Evolutionary conservation across 2,329 filamentous ascomycete genomes (phyloP).

Genomic region (Plectosphaerella plurivora): DNA sequence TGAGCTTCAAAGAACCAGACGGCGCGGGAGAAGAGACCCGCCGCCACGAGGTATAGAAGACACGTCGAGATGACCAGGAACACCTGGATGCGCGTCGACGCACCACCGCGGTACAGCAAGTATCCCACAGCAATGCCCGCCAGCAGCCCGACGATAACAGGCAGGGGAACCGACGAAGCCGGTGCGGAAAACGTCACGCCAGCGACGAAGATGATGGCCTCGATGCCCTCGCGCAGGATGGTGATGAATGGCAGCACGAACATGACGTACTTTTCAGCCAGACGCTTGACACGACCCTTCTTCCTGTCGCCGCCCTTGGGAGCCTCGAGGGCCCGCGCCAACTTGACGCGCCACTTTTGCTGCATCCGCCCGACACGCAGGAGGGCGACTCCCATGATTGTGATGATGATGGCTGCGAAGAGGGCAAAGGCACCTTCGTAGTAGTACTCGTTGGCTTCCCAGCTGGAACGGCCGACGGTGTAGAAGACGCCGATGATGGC

Average conservation of each 20-base stretch:
- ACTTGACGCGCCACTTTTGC: slow-evolving; percentile 83
- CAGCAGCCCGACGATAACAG: slow-evolving; percentile 66
- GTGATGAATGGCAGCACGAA: slow-evolving; percentile 84
- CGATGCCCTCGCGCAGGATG: slow-evolving; percentile 79
- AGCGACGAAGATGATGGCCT: slow-evolving; percentile 81
- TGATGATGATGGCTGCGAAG: slow-evolving; percentile 74
- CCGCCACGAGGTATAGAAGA: slow-evolving; percentile 75
- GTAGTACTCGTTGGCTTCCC: slow-evolving; percentile 65
- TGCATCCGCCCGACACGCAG: slow-evolving; percentile 79
- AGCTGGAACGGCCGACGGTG: slow-evolving; percentile 59
- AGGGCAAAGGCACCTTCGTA: slow-evolving; percentile 80
- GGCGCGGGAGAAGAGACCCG: slow-evolving; percentile 70
- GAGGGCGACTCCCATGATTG: slow-evolving; percentile 73
- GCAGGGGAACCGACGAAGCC: slow-evolving; percentile 71
- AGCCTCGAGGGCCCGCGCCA: slow-evolving; percentile 62
- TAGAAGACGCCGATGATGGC: slow-evolving; percentile 69
- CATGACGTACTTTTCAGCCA: slow-evolving; percentile 77
- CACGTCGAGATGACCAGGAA: slow-evolving; percentile 77
- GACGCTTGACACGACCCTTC: slow-evolving; percentile 51
- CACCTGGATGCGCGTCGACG: slow-evolving; percentile 47
- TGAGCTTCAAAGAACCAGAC: slow-evolving; percentile 70
- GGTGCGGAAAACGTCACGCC: slow-evolving; percentile 76
- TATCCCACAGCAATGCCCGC: slow-evolving; percentile 67
- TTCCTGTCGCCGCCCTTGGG: slow-evolving; percentile 39
- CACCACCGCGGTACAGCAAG: slow-evolving; percentile 62